A percentile compares a stretch with the other conserved stretches of the same genome.
These are phyloP conservation scores for Murraya paniculata DNA, from an alignment of 345 rosid genomes.

Conservation along the genomic window DNA sequence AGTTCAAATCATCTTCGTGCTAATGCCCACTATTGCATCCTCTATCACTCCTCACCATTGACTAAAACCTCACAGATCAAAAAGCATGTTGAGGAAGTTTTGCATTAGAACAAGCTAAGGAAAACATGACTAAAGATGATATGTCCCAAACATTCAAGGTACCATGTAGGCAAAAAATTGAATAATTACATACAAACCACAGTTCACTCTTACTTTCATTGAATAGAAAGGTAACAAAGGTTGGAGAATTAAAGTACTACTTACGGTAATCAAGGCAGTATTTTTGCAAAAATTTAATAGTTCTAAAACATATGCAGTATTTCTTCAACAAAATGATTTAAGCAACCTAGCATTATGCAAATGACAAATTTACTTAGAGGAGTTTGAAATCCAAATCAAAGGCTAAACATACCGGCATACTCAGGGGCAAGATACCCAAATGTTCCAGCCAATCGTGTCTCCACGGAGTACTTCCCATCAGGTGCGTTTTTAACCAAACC, in stretches of 20 bases:
- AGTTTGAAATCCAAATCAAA: not conserved
- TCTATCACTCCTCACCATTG: not conserved
- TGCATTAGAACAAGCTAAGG: not conserved
- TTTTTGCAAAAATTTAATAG: not conserved
- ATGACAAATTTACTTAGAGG: constrained; percentile 1
- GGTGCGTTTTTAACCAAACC: constrained; percentile 89
- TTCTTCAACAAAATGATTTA: not conserved
- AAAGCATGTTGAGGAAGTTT: not conserved
- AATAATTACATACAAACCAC: not conserved
- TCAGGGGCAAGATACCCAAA: constrained; percentile 98
- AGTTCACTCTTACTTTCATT: not conserved
- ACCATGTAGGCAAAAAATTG: not conserved
- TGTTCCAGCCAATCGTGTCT: constrained; percentile 93
- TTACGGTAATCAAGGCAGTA: not conserved
- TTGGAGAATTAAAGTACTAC: not conserved
- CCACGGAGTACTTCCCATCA: constrained; percentile 80
- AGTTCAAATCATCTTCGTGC: not conserved
- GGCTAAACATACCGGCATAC: constrained; percentile 67
- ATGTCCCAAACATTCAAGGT: not conserved
- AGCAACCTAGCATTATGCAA: not conserved
- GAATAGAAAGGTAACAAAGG: not conserved
- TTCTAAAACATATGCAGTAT: not conserved
- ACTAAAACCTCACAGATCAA: not conserved
- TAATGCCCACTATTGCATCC: not conserved
- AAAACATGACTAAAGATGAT: not conserved